Percentiles rank a stretch among this genome's conserved stretches.
These are phyloP conservation scores for Blastocladiella emersonii DNA, from an alignment of 371 early-diverging fungal genomes.

Conservation along the genomic window DNA sequence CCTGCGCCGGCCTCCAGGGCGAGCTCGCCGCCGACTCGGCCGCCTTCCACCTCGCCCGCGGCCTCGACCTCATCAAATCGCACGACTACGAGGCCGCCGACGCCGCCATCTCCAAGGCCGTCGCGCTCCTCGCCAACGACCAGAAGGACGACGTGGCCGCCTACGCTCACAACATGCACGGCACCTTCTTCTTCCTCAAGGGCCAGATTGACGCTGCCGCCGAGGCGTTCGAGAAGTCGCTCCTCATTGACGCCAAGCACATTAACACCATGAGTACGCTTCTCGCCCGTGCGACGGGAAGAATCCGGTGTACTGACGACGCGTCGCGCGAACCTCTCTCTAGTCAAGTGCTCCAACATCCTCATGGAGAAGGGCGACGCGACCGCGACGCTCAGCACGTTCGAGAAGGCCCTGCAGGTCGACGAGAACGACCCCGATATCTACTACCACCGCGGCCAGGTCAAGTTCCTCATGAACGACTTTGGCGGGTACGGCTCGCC, in stretches of 20 bases:
- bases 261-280: slow-evolving; percentile 37
- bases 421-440: slow-evolving; percentile 57
- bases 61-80: slow-evolving; percentile 23
- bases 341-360: not conserved
- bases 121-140: slow-evolving; percentile 23
- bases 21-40: slow-evolving; percentile 5
- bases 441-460: slow-evolving; percentile 55
- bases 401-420: slow-evolving; percentile 50
- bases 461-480: slow-evolving; percentile 14
- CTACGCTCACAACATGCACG: slow-evolving; percentile 65
- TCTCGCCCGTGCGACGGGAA: slow-evolving; percentile 11
- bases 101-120: slow-evolving; percentile 48
- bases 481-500: not conserved
- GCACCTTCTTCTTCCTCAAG: slow-evolving; percentile 75
- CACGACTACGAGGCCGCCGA: slow-evolving; percentile 56
- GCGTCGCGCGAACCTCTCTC: not conserved
- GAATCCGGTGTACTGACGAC: slow-evolving; percentile 27
- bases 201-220: slow-evolving; percentile 64
- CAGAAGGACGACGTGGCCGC: slow-evolving; percentile 28
- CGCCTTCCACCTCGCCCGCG: slow-evolving; percentile 21
- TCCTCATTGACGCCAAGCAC: slow-evolving; percentile 60
- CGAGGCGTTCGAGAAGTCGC: slow-evolving; percentile 58
- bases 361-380: slow-evolving; percentile 28
- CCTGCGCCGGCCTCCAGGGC: slow-evolving; percentile 18
- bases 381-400: slow-evolving; percentile 45